These are phyloP conservation scores for Cutaneotrichosporon sp. DNA, from an alignment of 1,284 basidiomycete genomes.

Conservation along the genomic window DNA sequence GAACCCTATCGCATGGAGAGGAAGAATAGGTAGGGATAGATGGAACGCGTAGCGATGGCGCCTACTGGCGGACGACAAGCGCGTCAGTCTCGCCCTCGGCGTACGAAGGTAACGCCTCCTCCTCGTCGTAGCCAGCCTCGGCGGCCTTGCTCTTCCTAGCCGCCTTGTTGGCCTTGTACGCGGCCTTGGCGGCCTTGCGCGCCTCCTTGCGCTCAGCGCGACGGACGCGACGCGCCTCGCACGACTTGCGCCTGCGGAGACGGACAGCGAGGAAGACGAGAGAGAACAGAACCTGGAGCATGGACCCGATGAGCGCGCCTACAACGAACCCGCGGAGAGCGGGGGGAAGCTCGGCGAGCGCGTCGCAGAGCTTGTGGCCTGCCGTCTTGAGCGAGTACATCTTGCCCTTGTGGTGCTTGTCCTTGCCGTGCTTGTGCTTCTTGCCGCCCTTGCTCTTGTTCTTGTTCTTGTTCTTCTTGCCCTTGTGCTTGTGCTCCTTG, in stretches of 20 bases:
- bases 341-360: conserved; percentile 12
- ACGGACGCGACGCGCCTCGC: conserved; percentile 8
- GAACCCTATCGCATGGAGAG: conserved; percentile 1
- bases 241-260: conserved; percentile 8
- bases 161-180: conserved; percentile 18
- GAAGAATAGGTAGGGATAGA: not conserved
- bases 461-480: conserved; percentile 10
- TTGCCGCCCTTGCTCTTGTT: not conserved
- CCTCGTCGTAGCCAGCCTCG: conserved; percentile 18
- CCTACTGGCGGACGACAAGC: conserved; percentile 20
- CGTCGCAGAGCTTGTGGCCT: conserved; percentile 6
- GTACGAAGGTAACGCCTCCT: conserved; percentile 20
- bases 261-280: conserved; percentile 13
- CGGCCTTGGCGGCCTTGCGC: conserved; percentile 13
- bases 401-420: conserved; percentile 4
- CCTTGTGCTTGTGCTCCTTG: conserved; percentile 15
- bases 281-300: conserved; percentile 6
- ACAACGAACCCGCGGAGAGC: conserved; percentile 10
- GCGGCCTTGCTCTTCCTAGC: conserved; percentile 11
- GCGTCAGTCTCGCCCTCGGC: conserved; percentile 21
- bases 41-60: not conserved
- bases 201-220: conserved; percentile 20
- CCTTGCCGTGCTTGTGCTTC: not conserved
- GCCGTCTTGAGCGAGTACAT: conserved; percentile 1
- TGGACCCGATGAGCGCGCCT: conserved; percentile 12